Evolutionary conservation across 2,329 filamentous ascomycete genomes (phyloP), one percentile per base, ranked within the genome.

Genomic region (Cordyceps pruinosa): DNA sequence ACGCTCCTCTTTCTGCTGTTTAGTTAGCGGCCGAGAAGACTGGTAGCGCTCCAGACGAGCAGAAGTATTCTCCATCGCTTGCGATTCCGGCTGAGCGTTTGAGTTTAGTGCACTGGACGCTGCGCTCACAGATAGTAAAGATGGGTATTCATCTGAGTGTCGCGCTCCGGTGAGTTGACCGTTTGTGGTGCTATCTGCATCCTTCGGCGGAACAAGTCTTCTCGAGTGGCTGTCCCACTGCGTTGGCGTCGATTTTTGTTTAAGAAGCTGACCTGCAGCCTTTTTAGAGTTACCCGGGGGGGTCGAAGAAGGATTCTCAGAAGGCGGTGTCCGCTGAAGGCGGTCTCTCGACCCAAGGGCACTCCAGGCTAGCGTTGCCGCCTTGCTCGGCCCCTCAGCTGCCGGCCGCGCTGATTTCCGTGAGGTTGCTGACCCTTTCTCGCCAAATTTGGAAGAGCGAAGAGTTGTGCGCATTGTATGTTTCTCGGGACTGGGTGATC

Each of bases 301-400:
- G 15, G 61, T 49, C 42, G 61, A 56, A 28, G 64, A 59, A 25
- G 61, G 59, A 12, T 54, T 54, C 12, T 70, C 68, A 15, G 67
- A 61, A 25, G 64, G 61, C 30, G 64, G 49, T 39, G 63, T 59
- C 58, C 66, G 68, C 45, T 63, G 42, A 56, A 65, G 58, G 45
- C 69, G 70, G 28, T 78, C 74, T 60, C 68, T 70, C 5, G 74
- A 69, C 13, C 72, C 71, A 15, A 80, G 67, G 19, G 74, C 72
- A 54, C 69, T 76, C 83, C 85, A 88, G 32, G 85, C 85, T 53
- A 87, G 66, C 3, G 81, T 82, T 26, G 85, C 85, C 41, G 85
- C 85, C 65, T 83, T 85, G 68, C 78, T 86, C 13, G 84, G 78
- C 1, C 83, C 79, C 56, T 83, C 82, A 35, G 70, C 69, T 19